Evolutionary conservation across 2,329 filamentous ascomycete genomes (phyloP), one percentile per base, ranked within the genome.

Genomic region (Alternaria tenuissima): DNA sequence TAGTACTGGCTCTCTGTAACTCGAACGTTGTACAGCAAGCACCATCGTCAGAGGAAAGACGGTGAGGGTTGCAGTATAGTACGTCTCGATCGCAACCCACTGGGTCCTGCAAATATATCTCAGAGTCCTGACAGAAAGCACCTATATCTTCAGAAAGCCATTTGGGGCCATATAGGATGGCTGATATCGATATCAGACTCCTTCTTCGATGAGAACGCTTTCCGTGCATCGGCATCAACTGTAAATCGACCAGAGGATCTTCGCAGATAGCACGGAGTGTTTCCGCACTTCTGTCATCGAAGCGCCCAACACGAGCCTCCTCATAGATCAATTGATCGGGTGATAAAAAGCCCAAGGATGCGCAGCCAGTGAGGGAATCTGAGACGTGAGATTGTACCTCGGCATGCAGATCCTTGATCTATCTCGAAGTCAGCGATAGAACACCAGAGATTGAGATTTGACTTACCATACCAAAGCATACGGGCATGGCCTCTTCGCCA

Each of bases 51-150:
- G 43, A 55, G 38, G 30, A 44, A 7, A 68, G 38, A 3, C 58
- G 49, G 32, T 66, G 66, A 42, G 61, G 65, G 20, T 67, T 65
- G 26, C 41, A 20, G 24, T 65, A 67, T 16, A 56, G 63, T 6
- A 65, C 60, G 28, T 67, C 65, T 5, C 49, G 32, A n/a, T 63
- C 60, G 49, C 65, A 67, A 12, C 46, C 54, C 11, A 44, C 20
- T 20, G 20, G 20, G 20, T 67, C 65, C 2, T 67, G 28, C 18
- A 67, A 39, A 28, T 55, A 63, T 18, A 44, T 62, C 9, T 43
- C 46, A 34, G 30, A 54, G 14, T 58, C 28, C 2, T 7, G 51
- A 12, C 53, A 8, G 7, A 47, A 56, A 7, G 16, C 11, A 14
- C 54, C 54, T 12, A 56, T 20, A 3, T 56, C 54, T 1, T 18